Base-by-base conservation (phyloP, 352 stramenopile genomes). In the Phytophthora podocarpi region DNA sequence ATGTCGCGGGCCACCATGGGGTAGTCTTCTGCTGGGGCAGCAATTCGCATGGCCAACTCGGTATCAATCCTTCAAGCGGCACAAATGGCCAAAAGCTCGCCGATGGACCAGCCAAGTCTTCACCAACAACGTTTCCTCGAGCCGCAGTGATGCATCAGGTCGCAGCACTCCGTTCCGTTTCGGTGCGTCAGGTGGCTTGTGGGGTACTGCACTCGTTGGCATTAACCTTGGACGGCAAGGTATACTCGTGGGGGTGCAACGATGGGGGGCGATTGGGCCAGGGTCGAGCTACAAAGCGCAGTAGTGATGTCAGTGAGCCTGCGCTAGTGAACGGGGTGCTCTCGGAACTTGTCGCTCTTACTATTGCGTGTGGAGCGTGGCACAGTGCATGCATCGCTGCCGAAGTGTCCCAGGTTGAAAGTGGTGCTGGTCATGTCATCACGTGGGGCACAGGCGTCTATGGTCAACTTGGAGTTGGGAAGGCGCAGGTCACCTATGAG, bases 211-310 rank as follows among this genome's bases (percentile, higher is more conserved):
- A 98, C 67, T 97, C 82, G 39, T 72, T 98, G 59, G 94, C 84
- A 5, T 67, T 98, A 3, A 93, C 82, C 2, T 63, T 72, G 0
- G 77, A 96, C 24, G 96, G 96, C 2, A 69, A 83, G 10, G 81
- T 99, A 1, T 98, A 90, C 61, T 89, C 92, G 1, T 99, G 96
- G 93, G 97, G 97, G 10, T 97, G 86, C 68, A 93, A 82, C 41
- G 96, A 99, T 59, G 94, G 85, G 21, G 81, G 82, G 3, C 63
- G 80, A 23, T 76, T 92, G n/a, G 78, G 76, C 1, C 71, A 70
- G 2, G 70, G 72, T 11, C 26, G 47, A 34, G 16, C 24, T 28
- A 35, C 54, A 51, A 68, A 58, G 30, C 35, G 24, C n/a, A 59
- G 20, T 20, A 53, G 58, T 18, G 46, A 80, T 43, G 28, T 60